Evolutionary conservation across 306 rosid species (phyloP).

Genomic region (Castanopsis chinensis): DNA sequence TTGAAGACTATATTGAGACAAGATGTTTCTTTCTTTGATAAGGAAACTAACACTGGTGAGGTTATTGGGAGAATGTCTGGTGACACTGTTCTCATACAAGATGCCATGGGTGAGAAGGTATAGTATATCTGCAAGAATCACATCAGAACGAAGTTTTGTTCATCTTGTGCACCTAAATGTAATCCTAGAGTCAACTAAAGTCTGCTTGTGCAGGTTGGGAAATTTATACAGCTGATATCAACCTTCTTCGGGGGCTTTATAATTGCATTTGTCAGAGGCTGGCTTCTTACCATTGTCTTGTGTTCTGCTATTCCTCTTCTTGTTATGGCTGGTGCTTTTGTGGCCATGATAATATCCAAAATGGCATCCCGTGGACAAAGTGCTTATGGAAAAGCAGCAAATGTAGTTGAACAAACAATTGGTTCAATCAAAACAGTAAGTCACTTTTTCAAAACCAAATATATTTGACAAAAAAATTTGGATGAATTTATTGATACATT

Average conservation of each 20-base stretch:
- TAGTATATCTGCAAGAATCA: background rate
- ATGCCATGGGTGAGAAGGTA: conserved; percentile 39
- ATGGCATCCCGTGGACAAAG: conserved; percentile 22
- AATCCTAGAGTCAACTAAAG: no score
- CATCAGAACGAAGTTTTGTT: background rate
- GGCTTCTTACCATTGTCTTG: conserved; percentile 33
- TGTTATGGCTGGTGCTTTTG: conserved; percentile 14
- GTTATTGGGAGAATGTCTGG: conserved; percentile 29
- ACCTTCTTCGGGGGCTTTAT: conserved; percentile 27
- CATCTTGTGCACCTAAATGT: no score
- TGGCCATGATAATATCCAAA: conserved; percentile 4
- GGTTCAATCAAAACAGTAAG: conserved; percentile 37
- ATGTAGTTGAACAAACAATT: conserved; percentile 34
- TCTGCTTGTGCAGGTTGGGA: conserved; percentile 13
- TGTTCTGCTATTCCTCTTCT: conserved; percentile 19
- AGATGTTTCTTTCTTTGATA: conserved; percentile 28
- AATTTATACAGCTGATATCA: conserved; percentile 20
- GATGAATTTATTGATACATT: background rate
- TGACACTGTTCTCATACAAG: conserved; percentile 30
- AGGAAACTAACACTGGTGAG: conserved; percentile 31
- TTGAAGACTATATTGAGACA: conserved; percentile 28
- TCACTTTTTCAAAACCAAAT: background rate
- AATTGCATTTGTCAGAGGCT: conserved; percentile 25
- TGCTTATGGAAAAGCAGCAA: conserved; percentile 28
- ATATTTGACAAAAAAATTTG: background rate